These are phyloP conservation scores for Silene latifolia DNA, from an alignment of 148 eudicot genomes.

Conservation along the genomic window DNA sequence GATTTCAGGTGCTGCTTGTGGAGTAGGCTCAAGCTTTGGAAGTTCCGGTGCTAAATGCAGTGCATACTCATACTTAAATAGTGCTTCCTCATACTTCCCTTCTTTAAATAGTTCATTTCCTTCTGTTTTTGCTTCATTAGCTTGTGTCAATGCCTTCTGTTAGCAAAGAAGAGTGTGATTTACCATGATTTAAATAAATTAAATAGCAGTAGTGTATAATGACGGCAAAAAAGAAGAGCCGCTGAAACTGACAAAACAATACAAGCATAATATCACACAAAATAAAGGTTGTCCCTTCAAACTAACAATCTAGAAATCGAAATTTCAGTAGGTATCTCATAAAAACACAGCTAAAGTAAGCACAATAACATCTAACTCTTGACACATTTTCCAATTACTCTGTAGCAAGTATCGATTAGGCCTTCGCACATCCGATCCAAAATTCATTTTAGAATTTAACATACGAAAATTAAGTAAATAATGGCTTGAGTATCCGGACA, in stretches of 20 bases:
- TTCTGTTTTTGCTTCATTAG: slow-evolving; percentile 76
- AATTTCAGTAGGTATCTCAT: too few species aligned
- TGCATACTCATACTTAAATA: slow-evolving; percentile 62
- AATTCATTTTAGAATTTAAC: too few species aligned
- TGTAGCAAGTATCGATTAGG: too few species aligned
- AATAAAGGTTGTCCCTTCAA: neutral
- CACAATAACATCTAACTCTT: too few species aligned
- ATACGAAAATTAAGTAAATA: too few species aligned
- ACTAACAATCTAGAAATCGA: neutral
- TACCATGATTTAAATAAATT: neutral
- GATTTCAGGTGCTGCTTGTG: neutral
- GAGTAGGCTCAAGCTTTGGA: slow-evolving; percentile 17
- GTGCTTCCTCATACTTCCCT: slow-evolving; percentile 74
- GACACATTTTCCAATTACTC: too few species aligned
- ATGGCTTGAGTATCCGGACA: too few species aligned
- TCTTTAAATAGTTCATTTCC: slow-evolving; percentile 72
- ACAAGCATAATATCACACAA: neutral
- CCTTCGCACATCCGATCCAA: too few species aligned
- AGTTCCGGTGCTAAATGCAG: slow-evolving; percentile 65
- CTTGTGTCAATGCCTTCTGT: slow-evolving; percentile 64
- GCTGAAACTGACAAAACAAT: neutral
- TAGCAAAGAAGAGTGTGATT: neutral
- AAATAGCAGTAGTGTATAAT: neutral
- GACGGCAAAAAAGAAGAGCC: neutral
- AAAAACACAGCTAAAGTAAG: too few species aligned